phyloP scores from a whole-genome alignment of 2,329 filamentous ascomycete genomes.

The Myriosclerotinia scirpicola region DNA sequence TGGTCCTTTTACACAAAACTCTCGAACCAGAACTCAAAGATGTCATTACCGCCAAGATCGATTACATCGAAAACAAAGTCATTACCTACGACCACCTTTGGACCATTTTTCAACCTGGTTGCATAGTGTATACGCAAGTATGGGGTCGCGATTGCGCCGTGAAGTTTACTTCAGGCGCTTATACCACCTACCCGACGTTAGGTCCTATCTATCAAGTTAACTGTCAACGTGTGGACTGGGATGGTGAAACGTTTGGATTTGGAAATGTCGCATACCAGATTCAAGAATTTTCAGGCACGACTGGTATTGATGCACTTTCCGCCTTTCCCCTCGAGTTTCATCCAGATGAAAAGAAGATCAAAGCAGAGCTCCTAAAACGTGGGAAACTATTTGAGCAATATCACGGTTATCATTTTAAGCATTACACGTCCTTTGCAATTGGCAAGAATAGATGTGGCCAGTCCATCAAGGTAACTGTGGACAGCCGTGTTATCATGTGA shows the following conservation, averaged over 20 bases:
- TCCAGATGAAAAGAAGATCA: constrained; percentile 43
- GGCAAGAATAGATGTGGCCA: not conserved
- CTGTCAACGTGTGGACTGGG: constrained; percentile 49
- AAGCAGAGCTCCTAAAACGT: constrained; percentile 42
- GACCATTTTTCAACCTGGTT: constrained; percentile 54
- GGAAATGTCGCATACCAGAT: constrained; percentile 43
- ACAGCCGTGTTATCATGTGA: constrained; percentile 33
- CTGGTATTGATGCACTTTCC: constrained; percentile 45
- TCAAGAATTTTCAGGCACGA: constrained; percentile 47
- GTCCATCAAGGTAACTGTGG: constrained; percentile 30
- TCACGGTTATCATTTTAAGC: constrained; percentile 50
- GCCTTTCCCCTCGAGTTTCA: constrained; percentile 50
- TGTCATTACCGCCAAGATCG: constrained; percentile 50
- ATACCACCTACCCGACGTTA: constrained; percentile 39
- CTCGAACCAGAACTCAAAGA: constrained; percentile 53
- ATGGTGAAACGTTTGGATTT: constrained; percentile 50
- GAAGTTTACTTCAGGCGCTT: constrained; percentile 40
- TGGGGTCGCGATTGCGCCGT: constrained; percentile 46
- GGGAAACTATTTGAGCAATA: constrained; percentile 49
- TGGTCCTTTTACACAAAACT: constrained; percentile 49
- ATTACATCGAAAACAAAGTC: constrained; percentile 55
- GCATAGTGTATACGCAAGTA: constrained; percentile 44
- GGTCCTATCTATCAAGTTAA: constrained; percentile 45
- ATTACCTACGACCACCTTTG: constrained; percentile 54
- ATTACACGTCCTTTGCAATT: constrained; percentile 40